Base-by-base conservation (phyloP, 768 basidiomycete genomes). In the Amanita rubescens region DNA sequence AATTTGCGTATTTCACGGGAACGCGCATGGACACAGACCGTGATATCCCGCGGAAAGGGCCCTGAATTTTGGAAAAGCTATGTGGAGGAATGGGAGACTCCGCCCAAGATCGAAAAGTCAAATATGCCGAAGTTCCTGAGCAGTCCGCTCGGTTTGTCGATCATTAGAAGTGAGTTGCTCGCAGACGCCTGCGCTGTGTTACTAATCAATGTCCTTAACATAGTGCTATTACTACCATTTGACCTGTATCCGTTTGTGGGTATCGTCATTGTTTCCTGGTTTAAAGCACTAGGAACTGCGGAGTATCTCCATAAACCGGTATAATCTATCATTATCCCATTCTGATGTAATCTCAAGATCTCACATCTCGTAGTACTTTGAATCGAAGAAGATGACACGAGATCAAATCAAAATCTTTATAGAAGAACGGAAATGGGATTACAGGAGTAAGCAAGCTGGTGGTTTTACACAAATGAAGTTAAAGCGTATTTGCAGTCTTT, bases 351-450 rank as follows among this genome's bases (percentile, higher is more conserved):
- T 45, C n/a, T n/a, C n/a, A n/a, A n/a, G 6, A 17, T 5, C 14
- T 19, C 27, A 52, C 1, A 58, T 49, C 49, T 57, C 27, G 11
- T 62, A 92, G 81, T 95, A 95, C 62, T 97, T 92, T 56, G 77
- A 83, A 50, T 71, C 84, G 1, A 97, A 97, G 68, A 80, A 79
- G 48, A 94, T 97, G 93, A 76, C 81, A 0, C 68, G 75, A 5
- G 68, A 76, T 20, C 82, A 94, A 60, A 68, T 79, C 4, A 82
- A 82, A 2, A 70, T 85, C 1, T 97, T 90, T 68, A 78, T 94
- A 54, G 88, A 92, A 61, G 94, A 95, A 65, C 80, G 88, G 12
- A 92, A 88, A 62, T 90, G 91, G 88, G 87, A 90, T 57, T 94
- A 95, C 60, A 74, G 85, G 60, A 60, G 90, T 90, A 59, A 32